phyloP scores from a whole-genome alignment of 192 early-diverging fungal genomes.

The Coemansia sp. region DNA sequence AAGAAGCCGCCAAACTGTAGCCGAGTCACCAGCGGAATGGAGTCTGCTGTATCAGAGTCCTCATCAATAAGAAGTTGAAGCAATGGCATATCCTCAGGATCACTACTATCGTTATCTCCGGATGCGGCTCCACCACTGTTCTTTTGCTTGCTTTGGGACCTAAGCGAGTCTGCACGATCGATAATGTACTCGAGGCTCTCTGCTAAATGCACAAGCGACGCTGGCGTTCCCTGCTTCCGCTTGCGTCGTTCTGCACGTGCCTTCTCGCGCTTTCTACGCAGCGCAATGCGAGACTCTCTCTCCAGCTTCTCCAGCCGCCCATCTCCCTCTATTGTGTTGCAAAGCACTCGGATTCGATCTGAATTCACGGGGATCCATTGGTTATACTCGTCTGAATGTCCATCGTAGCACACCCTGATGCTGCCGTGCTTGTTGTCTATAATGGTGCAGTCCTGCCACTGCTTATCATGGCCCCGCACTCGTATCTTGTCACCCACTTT shows the following conservation, averaged over 20 bases:
- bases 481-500: constrained; percentile 40
- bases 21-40: constrained; percentile 38
- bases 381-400: constrained; percentile 37
- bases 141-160: not conserved
- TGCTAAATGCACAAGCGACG: constrained; percentile 40
- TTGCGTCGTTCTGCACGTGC: constrained; percentile 25
- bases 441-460: constrained; percentile 54
- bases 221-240: constrained; percentile 15
- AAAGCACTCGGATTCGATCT: constrained; percentile 47
- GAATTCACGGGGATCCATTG: constrained; percentile 54
- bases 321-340: constrained; percentile 36
- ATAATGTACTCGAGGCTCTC: constrained; percentile 53
- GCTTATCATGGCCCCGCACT: constrained; percentile 49
- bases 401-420: constrained; percentile 46
- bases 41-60: constrained; percentile 33
- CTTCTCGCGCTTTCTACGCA: constrained; percentile 29
- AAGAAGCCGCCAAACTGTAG: constrained; percentile 23
- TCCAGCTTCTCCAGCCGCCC: constrained; percentile 41
- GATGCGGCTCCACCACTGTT: not conserved
- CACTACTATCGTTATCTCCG: not conserved
- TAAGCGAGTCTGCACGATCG: constrained; percentile 14
- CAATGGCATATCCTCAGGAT: constrained; percentile 8
- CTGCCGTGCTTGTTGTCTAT: constrained; percentile 44
- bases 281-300: constrained; percentile 24
- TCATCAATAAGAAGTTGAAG: not conserved